Base-by-base conservation (phyloP, 1,284 basidiomycete species). In the Fistulinella cinereoalba region DNA sequence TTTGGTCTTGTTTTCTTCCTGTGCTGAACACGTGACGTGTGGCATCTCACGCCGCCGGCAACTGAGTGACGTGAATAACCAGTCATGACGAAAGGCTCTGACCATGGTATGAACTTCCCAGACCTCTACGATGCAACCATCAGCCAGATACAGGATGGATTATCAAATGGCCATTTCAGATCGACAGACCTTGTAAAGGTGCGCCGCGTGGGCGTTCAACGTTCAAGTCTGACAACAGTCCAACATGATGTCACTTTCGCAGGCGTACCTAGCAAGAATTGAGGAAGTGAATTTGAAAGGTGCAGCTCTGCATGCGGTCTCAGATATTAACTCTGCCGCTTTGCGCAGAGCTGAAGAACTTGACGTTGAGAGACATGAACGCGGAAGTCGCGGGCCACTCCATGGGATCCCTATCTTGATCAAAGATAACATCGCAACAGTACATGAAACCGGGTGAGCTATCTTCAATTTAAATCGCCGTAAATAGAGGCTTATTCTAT, bases 331-430 rank as follows among this genome's bases (percentile, higher is more conserved):
- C 43, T 75, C 79, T 0, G 73, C 68, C 5, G 84, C 83, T 2
- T 58, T 85, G 9, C 51, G 53, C 25, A 70, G 79, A 59, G 81
- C 82, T 15, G 73, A 72, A 0, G 65, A 64, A 1, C 64, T 85
- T 4, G 86, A 88, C 45, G 46, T 54, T 0, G 84, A 86, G 57
- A 70, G 83, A 6, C 66, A 64, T 22, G 37, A 42, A 1, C 66
- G 56, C 1, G 78, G 79, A 3, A 67, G 68, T 15, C 71, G 81
- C 19, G 74, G 83, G 4, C 58, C 64, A 2, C 62, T 89, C 36
- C 85, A 88, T 58, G 86, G 86, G 0, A 86, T 89, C 36, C 86
- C 86, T 0, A 70, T 88, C 41, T 62, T 88, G 12, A 57, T 88
- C 50, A 62, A 67, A 43, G 53, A 62, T 32, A 62, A 66, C 37